Conservation (phyloP, 768 basidiomycete genomes). For the Rhodotorula paludigena region DNA sequence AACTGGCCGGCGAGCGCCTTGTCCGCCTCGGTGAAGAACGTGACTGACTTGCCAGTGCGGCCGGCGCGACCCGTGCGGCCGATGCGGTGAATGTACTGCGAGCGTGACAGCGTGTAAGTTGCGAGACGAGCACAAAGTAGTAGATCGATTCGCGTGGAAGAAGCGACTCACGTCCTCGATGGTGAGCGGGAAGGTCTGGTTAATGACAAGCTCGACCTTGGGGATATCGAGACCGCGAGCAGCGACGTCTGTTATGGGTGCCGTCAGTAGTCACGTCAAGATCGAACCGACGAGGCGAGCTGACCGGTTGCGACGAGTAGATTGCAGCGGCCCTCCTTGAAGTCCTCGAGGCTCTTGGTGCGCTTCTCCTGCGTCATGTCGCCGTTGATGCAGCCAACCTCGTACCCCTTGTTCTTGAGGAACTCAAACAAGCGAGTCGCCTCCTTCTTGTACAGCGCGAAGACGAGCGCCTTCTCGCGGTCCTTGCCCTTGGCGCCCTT, state of each 20-base stretch:
- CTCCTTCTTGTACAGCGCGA: constrained; percentile 93
- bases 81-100: constrained; percentile 51
- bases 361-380: constrained; percentile 82
- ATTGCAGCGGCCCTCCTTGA: constrained; percentile 72
- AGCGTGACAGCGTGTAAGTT: not conserved
- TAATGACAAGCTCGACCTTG: constrained; percentile 81
- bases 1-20: constrained; percentile 67
- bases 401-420: constrained; percentile 66
- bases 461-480: constrained; percentile 61
- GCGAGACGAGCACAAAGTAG: constrained; percentile 39
- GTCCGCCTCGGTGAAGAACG: constrained; percentile 90
- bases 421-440: constrained; percentile 81
- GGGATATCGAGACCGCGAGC: constrained; percentile 96
- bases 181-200: constrained; percentile 66
- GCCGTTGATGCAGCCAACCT: constrained; percentile 44
- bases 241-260: constrained; percentile 67
- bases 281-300: not conserved
- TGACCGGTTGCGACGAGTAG: constrained; percentile 76
- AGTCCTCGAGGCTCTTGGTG: constrained; percentile 76
- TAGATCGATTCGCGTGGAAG: not conserved
- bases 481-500: constrained; percentile 52
- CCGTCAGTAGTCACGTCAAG: not conserved
- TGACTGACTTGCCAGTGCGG: constrained; percentile 80
- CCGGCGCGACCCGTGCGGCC: constrained; percentile 74
- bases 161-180: constrained; percentile 73